A percentile compares a stretch with the other conserved stretches of the same genome.
phyloP scores from a whole-genome alignment of 495 filamentous ascomycete species.

The Aspergillus conjunctus region DNA sequence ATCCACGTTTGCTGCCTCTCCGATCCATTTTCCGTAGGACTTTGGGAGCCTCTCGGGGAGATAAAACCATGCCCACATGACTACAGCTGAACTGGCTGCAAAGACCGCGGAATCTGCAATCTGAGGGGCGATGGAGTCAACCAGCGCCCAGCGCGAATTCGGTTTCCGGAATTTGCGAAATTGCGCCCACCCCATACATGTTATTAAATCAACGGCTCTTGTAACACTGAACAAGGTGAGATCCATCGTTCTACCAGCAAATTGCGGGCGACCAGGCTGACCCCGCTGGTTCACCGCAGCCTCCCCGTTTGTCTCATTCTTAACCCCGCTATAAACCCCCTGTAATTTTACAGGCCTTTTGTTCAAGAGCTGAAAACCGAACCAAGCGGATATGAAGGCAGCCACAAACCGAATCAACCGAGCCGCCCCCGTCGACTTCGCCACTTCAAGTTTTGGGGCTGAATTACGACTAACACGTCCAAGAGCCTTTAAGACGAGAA shows the following conservation, averaged over 20 bases:
- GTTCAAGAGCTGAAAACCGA: slow-evolving; percentile 51
- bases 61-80: slow-evolving; percentile 95
- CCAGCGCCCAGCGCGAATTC: slow-evolving; percentile 50
- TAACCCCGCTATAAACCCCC: slow-evolving; percentile 9
- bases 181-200: slow-evolving; percentile 66
- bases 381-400: slow-evolving; percentile 51
- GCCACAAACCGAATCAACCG: slow-evolving; percentile 43
- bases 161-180: slow-evolving; percentile 34
- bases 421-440: slow-evolving; percentile 21
- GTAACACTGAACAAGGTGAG: slow-evolving; percentile 79
- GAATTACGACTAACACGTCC: slow-evolving; percentile 26
- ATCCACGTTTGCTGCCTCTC: slow-evolving; percentile 77
- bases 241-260: slow-evolving; percentile 81
- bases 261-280: slow-evolving; percentile 28
- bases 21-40: slow-evolving; percentile 86
- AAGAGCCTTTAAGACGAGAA: slow-evolving; percentile 38
- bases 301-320: slow-evolving; percentile 11
- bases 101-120: slow-evolving; percentile 74
- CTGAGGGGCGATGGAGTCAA: slow-evolving; percentile 53
- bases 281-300: slow-evolving; percentile 49
- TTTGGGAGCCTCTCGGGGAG: slow-evolving; percentile 65
- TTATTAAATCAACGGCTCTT: slow-evolving; percentile 72
- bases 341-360: slow-evolving; percentile 32
- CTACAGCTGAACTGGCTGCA: slow-evolving; percentile 69
- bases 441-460: slow-evolving; percentile 22